A percentile compares a stretch with the other conserved stretches of the same genome.
Conservation (phyloP, 2,329 filamentous ascomycete genomes). For the Aureobasidium pullulans region DNA sequence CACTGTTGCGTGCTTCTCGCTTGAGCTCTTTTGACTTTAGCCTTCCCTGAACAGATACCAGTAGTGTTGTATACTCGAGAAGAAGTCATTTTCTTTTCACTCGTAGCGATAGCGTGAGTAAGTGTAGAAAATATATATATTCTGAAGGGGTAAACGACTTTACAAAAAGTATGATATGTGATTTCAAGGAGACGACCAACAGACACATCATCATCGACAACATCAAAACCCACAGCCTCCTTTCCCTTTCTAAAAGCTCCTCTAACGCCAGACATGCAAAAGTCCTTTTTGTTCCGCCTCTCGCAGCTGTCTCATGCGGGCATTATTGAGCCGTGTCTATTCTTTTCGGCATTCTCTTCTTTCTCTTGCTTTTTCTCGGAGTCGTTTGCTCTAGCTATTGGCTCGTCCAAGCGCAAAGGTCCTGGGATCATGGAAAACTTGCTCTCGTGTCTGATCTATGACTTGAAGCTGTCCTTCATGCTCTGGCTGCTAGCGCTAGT, state of each 20-base stretch:
- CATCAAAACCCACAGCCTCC: neutral
- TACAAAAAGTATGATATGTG: neutral
- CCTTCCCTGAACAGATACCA: too few relatives aligned
- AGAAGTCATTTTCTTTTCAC: too few relatives aligned
- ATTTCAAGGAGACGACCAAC: neutral
- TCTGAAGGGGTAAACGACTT: neutral
- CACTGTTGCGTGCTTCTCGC: too few relatives aligned
- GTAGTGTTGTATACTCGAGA: too few relatives aligned
- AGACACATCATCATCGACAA: neutral
- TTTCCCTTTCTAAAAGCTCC: neutral
- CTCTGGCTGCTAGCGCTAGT: conserved; percentile 82
- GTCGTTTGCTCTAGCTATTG: neutral
- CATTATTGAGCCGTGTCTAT: neutral
- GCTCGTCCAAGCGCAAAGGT: neutral
- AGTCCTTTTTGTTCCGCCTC: neutral
- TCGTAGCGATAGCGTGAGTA: neutral
- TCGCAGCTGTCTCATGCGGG: neutral
- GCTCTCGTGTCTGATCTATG: conserved; percentile 30
- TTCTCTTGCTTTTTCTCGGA: neutral
- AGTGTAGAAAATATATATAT: neutral
- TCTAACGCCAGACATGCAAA: conserved; percentile 2
- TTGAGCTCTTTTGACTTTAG: too few relatives aligned
- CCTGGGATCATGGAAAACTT: neutral
- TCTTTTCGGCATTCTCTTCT: neutral
- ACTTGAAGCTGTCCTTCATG: conserved; percentile 76